Evolutionary conservation across 164 flowering plant species (phyloP).

Genomic region (Houttuynia cordata): DNA sequence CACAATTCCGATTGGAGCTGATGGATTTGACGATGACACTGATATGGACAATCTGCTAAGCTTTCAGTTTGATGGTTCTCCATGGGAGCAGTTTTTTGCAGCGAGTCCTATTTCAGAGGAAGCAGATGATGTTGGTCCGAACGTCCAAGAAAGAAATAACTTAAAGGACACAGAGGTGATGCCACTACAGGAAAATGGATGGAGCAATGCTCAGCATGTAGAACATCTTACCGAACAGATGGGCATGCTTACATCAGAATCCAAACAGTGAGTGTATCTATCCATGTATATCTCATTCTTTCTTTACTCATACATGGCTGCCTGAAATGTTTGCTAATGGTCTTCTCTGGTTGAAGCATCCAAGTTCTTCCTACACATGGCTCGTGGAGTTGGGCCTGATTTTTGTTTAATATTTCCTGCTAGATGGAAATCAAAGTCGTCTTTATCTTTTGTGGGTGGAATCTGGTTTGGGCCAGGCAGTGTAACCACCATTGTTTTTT

Average conservation of each 20-base stretch:
- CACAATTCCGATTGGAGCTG: conserved; percentile 29
- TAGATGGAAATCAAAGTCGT: too few relatives aligned
- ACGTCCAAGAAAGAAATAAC: conserved; percentile 15
- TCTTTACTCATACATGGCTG: background rate
- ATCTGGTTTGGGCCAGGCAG: too few relatives aligned
- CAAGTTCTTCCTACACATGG: too few relatives aligned
- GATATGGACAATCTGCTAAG: conserved; percentile 30
- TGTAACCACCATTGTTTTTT: too few relatives aligned
- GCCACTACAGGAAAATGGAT: conserved; percentile 28
- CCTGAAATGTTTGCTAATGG: too few relatives aligned
- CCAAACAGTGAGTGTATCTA: conserved; percentile 11
- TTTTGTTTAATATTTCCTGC: too few relatives aligned
- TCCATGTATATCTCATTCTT: background rate
- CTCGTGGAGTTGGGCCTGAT: too few relatives aligned
- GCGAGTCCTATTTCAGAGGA: conserved; percentile 23
- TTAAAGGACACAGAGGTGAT: conserved; percentile 9
- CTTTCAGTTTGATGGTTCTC: conserved; percentile 31
- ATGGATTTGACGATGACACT: conserved; percentile 23
- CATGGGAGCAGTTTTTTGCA: conserved; percentile 64
- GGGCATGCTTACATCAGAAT: conserved; percentile 61
- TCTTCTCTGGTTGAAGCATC: too few relatives aligned
- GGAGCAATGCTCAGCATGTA: conserved; percentile 48
- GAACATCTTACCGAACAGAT: conserved; percentile 72
- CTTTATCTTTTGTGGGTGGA: too few relatives aligned
- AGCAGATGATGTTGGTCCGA: conserved; percentile 32